phyloP scores from a whole-genome alignment of 139 green algal species.

The Chlorella sp. region DNA sequence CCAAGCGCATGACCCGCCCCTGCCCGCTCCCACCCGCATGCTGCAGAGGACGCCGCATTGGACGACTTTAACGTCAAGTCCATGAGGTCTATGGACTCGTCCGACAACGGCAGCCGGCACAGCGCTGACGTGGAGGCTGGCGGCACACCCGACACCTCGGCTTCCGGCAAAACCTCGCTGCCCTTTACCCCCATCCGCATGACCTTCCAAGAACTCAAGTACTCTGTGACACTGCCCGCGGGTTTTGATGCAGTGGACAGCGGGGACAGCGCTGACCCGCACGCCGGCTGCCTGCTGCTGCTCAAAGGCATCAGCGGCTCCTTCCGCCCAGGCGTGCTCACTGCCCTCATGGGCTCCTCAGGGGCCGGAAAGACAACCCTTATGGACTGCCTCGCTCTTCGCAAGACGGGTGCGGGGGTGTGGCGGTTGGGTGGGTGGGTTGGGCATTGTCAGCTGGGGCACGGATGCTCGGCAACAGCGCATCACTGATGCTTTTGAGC shows the following conservation, averaged over 20 bases:
- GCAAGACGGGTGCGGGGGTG: slow-evolving; percentile 45
- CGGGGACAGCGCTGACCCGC: neutral
- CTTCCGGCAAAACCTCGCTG: neutral
- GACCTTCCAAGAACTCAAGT: slow-evolving; percentile 52
- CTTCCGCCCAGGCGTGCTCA: slow-evolving; percentile 49
- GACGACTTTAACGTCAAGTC: no score
- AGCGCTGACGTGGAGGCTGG: no score
- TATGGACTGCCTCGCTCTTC: slow-evolving; percentile 58
- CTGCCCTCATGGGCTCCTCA: slow-evolving; percentile 3
- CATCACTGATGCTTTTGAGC: no score
- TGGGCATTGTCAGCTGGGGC: neutral
- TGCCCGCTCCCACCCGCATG: no score
- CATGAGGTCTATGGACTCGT: no score
- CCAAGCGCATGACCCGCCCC: no score
- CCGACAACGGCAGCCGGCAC: no score
- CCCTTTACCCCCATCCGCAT: slow-evolving; percentile 49
- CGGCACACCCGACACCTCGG: no score
- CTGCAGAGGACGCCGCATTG: no score
- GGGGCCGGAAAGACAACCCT: slow-evolving; percentile 30
- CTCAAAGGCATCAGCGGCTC: slow-evolving; percentile 48
- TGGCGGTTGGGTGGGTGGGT: neutral
- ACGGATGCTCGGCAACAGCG: neutral
- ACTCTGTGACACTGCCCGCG: slow-evolving; percentile 41
- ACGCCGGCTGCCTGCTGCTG: slow-evolving; percentile 21
- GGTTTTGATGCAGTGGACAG: neutral